Percentiles rank a stretch among this genome's conserved stretches.
These are phyloP conservation scores for Penicillium decumbens DNA, from an alignment of 2,329 filamentous ascomycete species.

Conservation along the genomic window DNA sequence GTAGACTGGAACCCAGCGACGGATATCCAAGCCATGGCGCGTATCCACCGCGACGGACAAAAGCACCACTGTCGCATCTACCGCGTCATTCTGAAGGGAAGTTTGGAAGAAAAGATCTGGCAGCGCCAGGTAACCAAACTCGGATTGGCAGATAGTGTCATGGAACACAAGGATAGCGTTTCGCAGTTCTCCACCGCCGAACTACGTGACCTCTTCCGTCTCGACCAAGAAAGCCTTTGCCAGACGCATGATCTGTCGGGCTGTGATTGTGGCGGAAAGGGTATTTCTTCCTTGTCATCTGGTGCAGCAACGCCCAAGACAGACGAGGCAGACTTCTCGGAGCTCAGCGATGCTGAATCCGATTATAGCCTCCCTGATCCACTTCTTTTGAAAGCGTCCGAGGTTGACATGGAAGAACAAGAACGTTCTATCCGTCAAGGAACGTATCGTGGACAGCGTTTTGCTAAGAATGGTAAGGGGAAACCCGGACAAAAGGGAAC, in stretches of 20 bases:
- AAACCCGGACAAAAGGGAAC: conserved; percentile 26
- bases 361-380: conserved; percentile 30
- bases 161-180: conserved; percentile 59
- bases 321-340: conserved; percentile 8
- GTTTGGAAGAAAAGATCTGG: conserved; percentile 70
- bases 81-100: conserved; percentile 62
- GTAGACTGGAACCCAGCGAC: conserved; percentile 73
- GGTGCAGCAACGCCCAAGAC: conserved; percentile 9
- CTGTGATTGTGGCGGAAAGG: conserved; percentile 58
- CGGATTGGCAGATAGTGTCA: conserved; percentile 65
- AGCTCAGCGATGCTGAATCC: conserved; percentile 19
- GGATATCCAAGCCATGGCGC: conserved; percentile 69
- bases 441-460: conserved; percentile 6
- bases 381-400: conserved; percentile 39
- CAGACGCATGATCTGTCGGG: conserved; percentile 65
- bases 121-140: conserved; percentile 68
- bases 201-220: conserved; percentile 60
- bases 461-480: conserved; percentile 5
- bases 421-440: conserved; percentile 28
- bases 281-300: conserved; percentile 23
- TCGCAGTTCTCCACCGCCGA: conserved; percentile 63
- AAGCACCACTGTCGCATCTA: conserved; percentile 65
- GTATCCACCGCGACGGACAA: conserved; percentile 69
- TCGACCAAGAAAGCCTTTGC: conserved; percentile 58
- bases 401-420: conserved; percentile 36